These are phyloP conservation scores for Ceratocystis harringtonii DNA, from an alignment of 2,329 filamentous ascomycete genomes.

Conservation along the genomic window DNA sequence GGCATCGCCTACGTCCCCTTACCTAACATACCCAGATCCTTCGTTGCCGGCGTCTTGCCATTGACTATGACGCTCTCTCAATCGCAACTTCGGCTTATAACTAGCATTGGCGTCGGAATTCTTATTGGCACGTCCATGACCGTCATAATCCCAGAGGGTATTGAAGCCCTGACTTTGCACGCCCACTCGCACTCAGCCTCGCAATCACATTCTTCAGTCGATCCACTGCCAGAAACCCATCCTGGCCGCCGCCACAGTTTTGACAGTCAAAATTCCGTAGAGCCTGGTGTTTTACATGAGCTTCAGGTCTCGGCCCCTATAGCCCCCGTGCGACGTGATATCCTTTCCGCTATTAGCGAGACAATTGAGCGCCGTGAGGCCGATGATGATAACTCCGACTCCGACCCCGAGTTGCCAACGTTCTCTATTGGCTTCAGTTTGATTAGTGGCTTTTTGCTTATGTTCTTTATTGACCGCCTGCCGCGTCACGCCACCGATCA, in stretches of 20 bases:
- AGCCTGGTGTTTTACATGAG: background rate
- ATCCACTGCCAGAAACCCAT: background rate
- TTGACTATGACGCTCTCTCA: slow-evolving; percentile 77
- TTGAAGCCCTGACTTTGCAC: slow-evolving; percentile 56
- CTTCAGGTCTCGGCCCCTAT: background rate
- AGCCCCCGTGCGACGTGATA: slow-evolving; percentile 2
- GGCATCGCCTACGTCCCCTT: slow-evolving; percentile 18
- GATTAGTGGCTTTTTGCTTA: slow-evolving; percentile 78
- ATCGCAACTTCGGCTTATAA: slow-evolving; percentile 75
- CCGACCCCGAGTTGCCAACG: slow-evolving; percentile 37
- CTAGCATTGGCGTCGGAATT: slow-evolving; percentile 83
- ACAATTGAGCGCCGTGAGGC: slow-evolving; percentile 17
- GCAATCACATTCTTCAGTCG: background rate
- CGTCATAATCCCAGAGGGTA: slow-evolving; percentile 92
- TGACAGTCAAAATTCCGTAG: background rate
- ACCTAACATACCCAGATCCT: slow-evolving; percentile 48
- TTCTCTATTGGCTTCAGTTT: slow-evolving; percentile 78
- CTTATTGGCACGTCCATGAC: slow-evolving; percentile 90
- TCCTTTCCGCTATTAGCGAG: slow-evolving; percentile 16
- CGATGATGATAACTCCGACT: slow-evolving; percentile 24
- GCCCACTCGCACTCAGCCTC: slow-evolving; percentile 26
- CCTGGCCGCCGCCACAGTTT: background rate
- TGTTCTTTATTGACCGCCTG: slow-evolving; percentile 88
- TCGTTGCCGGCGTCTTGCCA: slow-evolving; percentile 80
- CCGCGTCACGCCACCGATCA: slow-evolving; percentile 56